A percentile compares a stretch with the other conserved stretches of the same genome.
These are phyloP conservation scores for Phytophthora pisi DNA, from an alignment of 352 stramenopile species.

Conservation along the genomic window DNA sequence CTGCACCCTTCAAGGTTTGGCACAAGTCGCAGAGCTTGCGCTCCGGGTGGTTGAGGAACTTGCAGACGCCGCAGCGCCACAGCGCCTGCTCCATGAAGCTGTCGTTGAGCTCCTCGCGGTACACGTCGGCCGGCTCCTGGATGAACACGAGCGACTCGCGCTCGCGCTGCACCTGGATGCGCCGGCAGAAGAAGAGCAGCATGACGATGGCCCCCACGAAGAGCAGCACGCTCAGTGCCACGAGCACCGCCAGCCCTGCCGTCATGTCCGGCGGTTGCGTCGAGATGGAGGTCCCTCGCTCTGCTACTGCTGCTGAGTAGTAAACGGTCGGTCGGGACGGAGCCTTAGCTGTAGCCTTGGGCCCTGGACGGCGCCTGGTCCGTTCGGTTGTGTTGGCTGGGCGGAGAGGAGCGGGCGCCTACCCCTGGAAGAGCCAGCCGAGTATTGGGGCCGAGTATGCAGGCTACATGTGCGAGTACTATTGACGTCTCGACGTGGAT, in stretches of 20 bases:
- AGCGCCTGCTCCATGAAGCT: slow-evolving; percentile 81
- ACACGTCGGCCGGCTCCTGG: slow-evolving; percentile 65
- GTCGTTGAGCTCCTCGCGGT: slow-evolving; percentile 85
- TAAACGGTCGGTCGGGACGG: not conserved
- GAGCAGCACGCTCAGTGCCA: slow-evolving; percentile 49
- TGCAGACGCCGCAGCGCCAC: slow-evolving; percentile 88
- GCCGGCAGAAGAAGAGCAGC: slow-evolving; percentile 53
- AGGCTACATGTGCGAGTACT: slow-evolving; percentile 18
- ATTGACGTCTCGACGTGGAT: slow-evolving; percentile 4
- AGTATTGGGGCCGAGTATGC: slow-evolving; percentile 18
- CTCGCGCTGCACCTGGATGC: slow-evolving; percentile 42
- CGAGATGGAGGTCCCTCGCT: not conserved
- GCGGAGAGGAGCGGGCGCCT: slow-evolving; percentile 21
- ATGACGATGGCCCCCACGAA: slow-evolving; percentile 49
- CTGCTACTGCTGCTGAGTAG: not conserved
- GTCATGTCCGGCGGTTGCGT: slow-evolving; percentile 28
- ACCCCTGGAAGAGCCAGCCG: slow-evolving; percentile 30
- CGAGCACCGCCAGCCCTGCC: slow-evolving; percentile 41
- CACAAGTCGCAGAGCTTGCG: slow-evolving; percentile 87
- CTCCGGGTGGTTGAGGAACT: slow-evolving; percentile 89
- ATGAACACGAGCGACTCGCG: slow-evolving; percentile 57
- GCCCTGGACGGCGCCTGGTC: slow-evolving; percentile 4
- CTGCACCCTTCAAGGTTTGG: slow-evolving; percentile 67
- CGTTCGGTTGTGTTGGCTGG: slow-evolving; percentile 29
- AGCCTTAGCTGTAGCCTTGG: not conserved